phyloP scores from a whole-genome alignment of 441 rosid genomes.

The Brassica hybrid region DNA sequence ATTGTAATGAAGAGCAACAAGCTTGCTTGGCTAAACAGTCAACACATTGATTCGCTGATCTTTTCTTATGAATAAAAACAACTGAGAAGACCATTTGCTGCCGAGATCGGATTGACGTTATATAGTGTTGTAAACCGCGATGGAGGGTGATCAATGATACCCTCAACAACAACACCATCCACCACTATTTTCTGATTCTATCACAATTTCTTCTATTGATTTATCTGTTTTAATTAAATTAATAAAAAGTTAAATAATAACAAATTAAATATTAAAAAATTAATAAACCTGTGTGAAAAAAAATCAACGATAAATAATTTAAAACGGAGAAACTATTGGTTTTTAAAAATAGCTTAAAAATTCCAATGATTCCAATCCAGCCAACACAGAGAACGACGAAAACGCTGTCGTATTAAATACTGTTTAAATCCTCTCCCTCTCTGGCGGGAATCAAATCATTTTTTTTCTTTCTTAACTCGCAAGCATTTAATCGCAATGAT shows the following conservation, averaged over 20 bases:
- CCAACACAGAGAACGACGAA: neutral
- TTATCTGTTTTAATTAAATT: neutral
- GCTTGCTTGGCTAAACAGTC: neutral
- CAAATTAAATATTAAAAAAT: neutral
- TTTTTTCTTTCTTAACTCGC: neutral
- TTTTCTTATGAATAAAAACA: neutral
- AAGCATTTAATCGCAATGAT: conserved; percentile 35
- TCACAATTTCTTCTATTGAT: neutral
- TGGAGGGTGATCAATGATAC: neutral
- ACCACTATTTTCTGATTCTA: neutral
- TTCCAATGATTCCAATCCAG: neutral
- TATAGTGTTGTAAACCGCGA: neutral
- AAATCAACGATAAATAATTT: neutral
- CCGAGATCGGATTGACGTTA: neutral
- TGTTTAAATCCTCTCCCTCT: conserved; percentile 20
- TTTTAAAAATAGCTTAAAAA: neutral
- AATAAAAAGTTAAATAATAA: neutral
- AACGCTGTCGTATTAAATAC: conserved; percentile 22
- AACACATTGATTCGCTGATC: neutral
- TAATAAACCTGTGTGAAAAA: neutral
- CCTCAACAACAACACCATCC: neutral
- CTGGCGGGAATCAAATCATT: conserved; percentile 17
- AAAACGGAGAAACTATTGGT: conserved; percentile 3
- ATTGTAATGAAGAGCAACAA: neutral
- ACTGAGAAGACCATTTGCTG: neutral